Evolutionary conservation across 371 early-diverging fungal genomes (phyloP), one percentile per base, ranked within the genome.

Genomic region (Apophysomyces variabilis): DNA sequence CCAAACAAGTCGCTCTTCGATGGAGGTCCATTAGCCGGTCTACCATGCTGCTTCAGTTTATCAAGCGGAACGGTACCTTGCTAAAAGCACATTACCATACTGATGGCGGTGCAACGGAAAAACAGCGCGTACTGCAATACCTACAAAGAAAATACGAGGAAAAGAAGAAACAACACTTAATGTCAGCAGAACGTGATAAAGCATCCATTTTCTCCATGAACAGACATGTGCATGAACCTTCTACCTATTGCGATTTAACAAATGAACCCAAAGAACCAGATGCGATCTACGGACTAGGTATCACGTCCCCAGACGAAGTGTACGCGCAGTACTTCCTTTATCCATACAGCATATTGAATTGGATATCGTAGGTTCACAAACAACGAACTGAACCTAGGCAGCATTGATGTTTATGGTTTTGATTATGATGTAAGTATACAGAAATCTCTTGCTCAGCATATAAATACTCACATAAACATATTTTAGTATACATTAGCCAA

Each of bases 401-500:
- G 72, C 36, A 73, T 83, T 39, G 68, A 74, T 38, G 79, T 78
- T 5, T 85, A 83, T 44, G 86, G 84, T 1, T 85, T 83, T 64
- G 83, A 83, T 61, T 81, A 84, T 67, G 82, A 84, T 68, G 80
- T 61, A 69, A 69, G 71, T 77, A 47, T 37, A 21, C 1, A 5
- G 21, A n/a, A 14, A 35, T 12, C 50, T 54, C 11, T 54, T 26
- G 9, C 13, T 44, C 50, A 38, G 38, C 32, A 63, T 21, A 36
- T 11, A 43, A 8, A 16, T n/a, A 21, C 13, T 44, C 41, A 41
- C 41, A 41, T 13, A 41, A 8, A 18, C 13, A 58, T 5, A 21
- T 46, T 38, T 12, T 66, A 89, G 83, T 89, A 88, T 71, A 89
- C 88, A 7, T 65, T 89, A 16, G 88, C 90, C 16, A 82, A 82